Base-by-base conservation (phyloP, 345 rosid species). In the Diplotaxis tenuifolia region DNA sequence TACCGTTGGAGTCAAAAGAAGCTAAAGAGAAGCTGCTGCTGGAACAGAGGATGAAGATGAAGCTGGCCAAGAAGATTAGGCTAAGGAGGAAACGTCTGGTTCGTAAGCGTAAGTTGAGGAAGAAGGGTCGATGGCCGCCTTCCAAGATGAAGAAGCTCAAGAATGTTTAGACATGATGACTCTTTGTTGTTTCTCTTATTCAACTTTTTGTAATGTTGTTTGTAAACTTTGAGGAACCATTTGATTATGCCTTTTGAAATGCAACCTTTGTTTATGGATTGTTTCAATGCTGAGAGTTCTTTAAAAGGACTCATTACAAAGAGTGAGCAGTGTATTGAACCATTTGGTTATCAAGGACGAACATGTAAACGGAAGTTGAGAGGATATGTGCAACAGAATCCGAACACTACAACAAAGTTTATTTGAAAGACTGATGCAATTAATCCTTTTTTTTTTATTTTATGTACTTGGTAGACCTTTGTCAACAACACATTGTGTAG, bases 71-170 rank as follows among this genome's bases (percentile, higher is more conserved):
- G 84, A 93, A 93, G 85, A 80, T 89, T 16, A 73, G 98, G 80
- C 92, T 93, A 7, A 83, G 98, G 15, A 88, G 97, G 73, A 91
- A 89, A 75, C 85, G 96, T 64, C 89, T 93, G 7, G 45, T 88
- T 53, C 88, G 87, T 67, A 93, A 93, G 83, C 81, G 94, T 63
- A 86, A 78, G 79, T 25, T 93, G 90, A 86, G 98, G 86, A 93
- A 93, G 94, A 93, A 86, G 85, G 98, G 96, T 38, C 79, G 90
- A 59, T 91, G 98, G 98, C 98, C 97, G 4, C 97, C 97, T 75
- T 93, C 95, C 0, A 93, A 91, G 86, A 83, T 93, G 88, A 93
- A 84, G 83, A 93, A 87, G 76, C 68, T 83, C 72, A 93, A 93
- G 90, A 93, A 91, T 82, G 94, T 93, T 18, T 93, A 87, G 84